These are phyloP conservation scores for Sabuloglossum arenarium DNA, from an alignment of 495 filamentous ascomycete genomes.

Conservation along the genomic window DNA sequence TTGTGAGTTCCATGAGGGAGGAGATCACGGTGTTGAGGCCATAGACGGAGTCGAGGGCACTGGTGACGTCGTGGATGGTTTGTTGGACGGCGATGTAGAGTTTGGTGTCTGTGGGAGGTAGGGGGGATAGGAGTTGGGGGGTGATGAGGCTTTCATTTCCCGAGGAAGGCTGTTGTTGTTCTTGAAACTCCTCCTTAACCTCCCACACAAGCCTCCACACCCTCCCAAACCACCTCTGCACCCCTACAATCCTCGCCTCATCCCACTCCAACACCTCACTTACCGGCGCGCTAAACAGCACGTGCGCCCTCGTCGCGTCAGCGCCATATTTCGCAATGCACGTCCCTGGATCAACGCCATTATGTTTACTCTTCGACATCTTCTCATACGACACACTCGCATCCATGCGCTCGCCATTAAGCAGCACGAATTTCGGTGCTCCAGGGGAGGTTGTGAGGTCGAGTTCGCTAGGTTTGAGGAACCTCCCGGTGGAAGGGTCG, in stretches of 20 bases:
- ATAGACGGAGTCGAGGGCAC: slow-evolving; percentile 46
- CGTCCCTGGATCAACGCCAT: slow-evolving; percentile 62
- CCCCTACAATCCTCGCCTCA: slow-evolving; percentile 56
- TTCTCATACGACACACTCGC: slow-evolving; percentile 59
- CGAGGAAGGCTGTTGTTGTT: slow-evolving; percentile 9
- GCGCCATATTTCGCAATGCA: slow-evolving; percentile 58
- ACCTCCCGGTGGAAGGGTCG: slow-evolving; percentile 52
- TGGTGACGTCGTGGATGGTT: slow-evolving; percentile 45
- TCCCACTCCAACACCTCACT: slow-evolving; percentile 77
- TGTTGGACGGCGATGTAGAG: slow-evolving; percentile 42
- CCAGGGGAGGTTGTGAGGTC: slow-evolving; percentile 28
- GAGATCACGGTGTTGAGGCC: slow-evolving; percentile 64
- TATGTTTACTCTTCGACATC: slow-evolving; percentile 93
- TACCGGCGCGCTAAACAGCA: slow-evolving; percentile 71
- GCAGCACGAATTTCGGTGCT: slow-evolving; percentile 22
- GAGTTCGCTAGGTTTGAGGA: slow-evolving; percentile 60
- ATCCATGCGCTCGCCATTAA: slow-evolving; percentile 19
- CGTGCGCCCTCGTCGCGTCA: slow-evolving; percentile 67
- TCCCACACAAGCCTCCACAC: slow-evolving; percentile 36
- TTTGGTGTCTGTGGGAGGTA: slow-evolving; percentile 22
- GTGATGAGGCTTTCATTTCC: slow-evolving; percentile 2
- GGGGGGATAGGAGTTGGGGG: background rate
- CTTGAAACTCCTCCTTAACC: background rate
- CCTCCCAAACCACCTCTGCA: slow-evolving; percentile 57
- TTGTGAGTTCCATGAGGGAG: slow-evolving; percentile 61